These are phyloP conservation scores for Corylus heterophylla DNA, from an alignment of 306 rosid species.

Conservation along the genomic window DNA sequence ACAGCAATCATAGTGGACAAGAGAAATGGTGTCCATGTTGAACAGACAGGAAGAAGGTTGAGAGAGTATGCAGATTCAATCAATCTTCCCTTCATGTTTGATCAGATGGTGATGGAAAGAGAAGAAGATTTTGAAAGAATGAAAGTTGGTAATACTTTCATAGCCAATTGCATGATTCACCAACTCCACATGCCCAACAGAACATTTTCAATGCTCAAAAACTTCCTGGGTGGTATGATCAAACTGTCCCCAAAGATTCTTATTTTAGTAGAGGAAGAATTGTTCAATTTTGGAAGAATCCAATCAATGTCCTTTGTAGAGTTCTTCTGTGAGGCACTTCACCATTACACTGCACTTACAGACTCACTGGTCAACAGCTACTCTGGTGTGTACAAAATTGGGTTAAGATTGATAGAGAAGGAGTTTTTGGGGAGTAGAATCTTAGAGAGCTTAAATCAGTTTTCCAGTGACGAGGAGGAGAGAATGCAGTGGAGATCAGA, in stretches of 20 bases:
- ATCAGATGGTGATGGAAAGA: slow-evolving; percentile 34
- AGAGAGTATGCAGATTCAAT: slow-evolving; percentile 61
- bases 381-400: slow-evolving; percentile 31
- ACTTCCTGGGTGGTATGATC: slow-evolving; percentile 40
- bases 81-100: slow-evolving; percentile 44
- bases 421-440: slow-evolving; percentile 57
- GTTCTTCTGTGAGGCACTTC: slow-evolving; percentile 72
- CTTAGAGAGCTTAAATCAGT: slow-evolving; percentile 54
- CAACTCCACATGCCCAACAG: slow-evolving; percentile 48
- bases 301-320: slow-evolving; percentile 63
- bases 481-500: slow-evolving; percentile 39
- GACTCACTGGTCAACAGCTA: slow-evolving; percentile 50
- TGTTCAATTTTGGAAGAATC: slow-evolving; percentile 47
- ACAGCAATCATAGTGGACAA: slow-evolving; percentile 46
- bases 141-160: slow-evolving; percentile 31
- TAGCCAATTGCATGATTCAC: slow-evolving; percentile 58
- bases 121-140: slow-evolving; percentile 47
- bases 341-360: slow-evolving; percentile 54
- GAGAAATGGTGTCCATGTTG: slow-evolving; percentile 31
- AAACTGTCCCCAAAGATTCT: slow-evolving; percentile 57
- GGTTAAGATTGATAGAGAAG: slow-evolving; percentile 44
- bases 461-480: slow-evolving; percentile 46
- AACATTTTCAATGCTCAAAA: slow-evolving; percentile 38
- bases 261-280: slow-evolving; percentile 63
- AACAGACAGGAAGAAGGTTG: slow-evolving; percentile 61